Percentiles rank a stretch among this genome's conserved stretches.
phyloP scores from a whole-genome alignment of 2,329 filamentous ascomycete species.

The Sphaceloma murrayae region DNA sequence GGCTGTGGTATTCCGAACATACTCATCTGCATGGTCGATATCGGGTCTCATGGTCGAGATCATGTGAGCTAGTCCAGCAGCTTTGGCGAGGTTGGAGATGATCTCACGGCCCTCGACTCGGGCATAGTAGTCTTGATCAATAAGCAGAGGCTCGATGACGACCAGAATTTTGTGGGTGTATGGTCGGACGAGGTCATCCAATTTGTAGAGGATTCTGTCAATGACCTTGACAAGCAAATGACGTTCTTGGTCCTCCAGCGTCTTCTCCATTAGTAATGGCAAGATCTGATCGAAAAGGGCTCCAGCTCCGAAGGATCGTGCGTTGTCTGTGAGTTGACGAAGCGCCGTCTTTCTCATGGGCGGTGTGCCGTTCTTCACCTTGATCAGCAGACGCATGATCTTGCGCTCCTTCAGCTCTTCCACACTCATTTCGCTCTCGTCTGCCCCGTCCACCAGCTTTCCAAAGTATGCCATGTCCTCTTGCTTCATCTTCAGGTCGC shows the following conservation, averaged over 20 bases:
- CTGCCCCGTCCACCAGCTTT: slow-evolving; percentile 86
- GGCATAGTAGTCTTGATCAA: slow-evolving; percentile 98
- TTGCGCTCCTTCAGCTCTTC: slow-evolving; percentile 97
- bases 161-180: slow-evolving; percentile 98
- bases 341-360: slow-evolving; percentile 98
- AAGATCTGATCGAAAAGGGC: slow-evolving; percentile 96
- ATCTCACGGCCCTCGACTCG: slow-evolving; percentile 97
- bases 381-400: slow-evolving; percentile 92
- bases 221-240: slow-evolving; percentile 98
- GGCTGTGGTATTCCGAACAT: slow-evolving; percentile 94
- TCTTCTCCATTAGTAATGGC: slow-evolving; percentile 95
- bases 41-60: slow-evolving; percentile 98
- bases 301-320: slow-evolving; percentile 86
- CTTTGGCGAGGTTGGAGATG: slow-evolving; percentile 95
- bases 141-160: slow-evolving; percentile 96
- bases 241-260: slow-evolving; percentile 91
- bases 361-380: slow-evolving; percentile 98
- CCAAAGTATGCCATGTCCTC: slow-evolving; percentile 99
- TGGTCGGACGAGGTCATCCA: slow-evolving; percentile 89
- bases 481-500: slow-evolving; percentile 92
- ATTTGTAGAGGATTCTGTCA: slow-evolving; percentile 94
- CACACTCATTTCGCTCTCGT: slow-evolving; percentile 85
- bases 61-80: slow-evolving; percentile 94
- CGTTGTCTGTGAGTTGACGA: slow-evolving; percentile 94
- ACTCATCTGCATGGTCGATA: slow-evolving; percentile 97